Conservation (phyloP, 345 rosid species). For the Eucalyptus regnans region DNA sequence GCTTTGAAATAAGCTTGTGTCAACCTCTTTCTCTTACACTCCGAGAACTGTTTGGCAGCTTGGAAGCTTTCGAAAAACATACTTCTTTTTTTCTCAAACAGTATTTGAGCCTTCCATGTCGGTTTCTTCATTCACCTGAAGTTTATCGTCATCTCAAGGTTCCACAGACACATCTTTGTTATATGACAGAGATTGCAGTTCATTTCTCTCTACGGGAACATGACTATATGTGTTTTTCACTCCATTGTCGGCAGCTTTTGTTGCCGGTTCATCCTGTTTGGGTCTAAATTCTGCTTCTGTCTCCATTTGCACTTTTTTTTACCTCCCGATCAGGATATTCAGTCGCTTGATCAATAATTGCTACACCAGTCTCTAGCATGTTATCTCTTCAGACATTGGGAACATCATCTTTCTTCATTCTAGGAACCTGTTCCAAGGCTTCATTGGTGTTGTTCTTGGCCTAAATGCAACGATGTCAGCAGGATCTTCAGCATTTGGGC, state of each 20-base stretch:
- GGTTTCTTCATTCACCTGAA: constrained; percentile 9
- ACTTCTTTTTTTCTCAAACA: too few relatives aligned
- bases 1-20: too few relatives aligned
- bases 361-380: neutral
- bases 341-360: neutral
- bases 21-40: too few relatives aligned
- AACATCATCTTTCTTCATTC: neutral
- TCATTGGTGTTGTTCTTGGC: too few relatives aligned
- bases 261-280: constrained; percentile 5
- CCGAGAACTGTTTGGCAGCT: neutral
- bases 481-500: too few relatives aligned
- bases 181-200: neutral
- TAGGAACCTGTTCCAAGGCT: neutral
- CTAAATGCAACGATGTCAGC: too few relatives aligned
- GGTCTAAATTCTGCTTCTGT: constrained; percentile 10
- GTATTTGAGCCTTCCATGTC: constrained; percentile 32
- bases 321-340: neutral
- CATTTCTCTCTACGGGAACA: too few relatives aligned
- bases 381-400: neutral
- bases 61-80: too few relatives aligned
- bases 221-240: constrained; percentile 8
- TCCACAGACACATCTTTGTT: constrained; percentile 12
- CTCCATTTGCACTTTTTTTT: neutral
- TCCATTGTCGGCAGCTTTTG: neutral
- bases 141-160: constrained; percentile 23